phyloP scores from a whole-genome alignment of 2,329 filamentous ascomycete genomes.

The Colletotrichum tofieldiae region DNA sequence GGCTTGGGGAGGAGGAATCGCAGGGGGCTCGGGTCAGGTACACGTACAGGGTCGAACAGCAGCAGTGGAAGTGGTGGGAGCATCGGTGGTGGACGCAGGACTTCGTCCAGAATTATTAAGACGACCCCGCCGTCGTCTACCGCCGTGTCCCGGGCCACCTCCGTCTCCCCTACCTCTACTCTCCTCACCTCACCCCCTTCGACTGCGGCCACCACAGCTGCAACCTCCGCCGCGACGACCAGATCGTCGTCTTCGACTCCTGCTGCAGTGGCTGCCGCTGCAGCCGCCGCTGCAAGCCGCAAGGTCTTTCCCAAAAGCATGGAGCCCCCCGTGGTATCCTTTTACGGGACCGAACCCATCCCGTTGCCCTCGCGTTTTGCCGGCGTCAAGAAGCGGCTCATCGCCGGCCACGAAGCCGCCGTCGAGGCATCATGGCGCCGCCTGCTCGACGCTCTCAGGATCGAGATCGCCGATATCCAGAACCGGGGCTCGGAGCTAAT shows the following conservation, averaged over 20 bases:
- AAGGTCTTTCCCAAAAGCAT: slow-evolving; percentile 42
- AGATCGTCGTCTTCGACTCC: slow-evolving; percentile 31
- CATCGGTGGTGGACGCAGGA: slow-evolving; percentile 25
- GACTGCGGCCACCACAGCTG: slow-evolving; percentile 23
- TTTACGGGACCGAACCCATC: slow-evolving; percentile 67
- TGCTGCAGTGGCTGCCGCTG: slow-evolving; percentile 9
- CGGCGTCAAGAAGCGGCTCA: slow-evolving; percentile 57
- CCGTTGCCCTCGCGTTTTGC: slow-evolving; percentile 59
- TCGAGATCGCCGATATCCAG: slow-evolving; percentile 57
- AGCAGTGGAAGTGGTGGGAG: slow-evolving; percentile 18
- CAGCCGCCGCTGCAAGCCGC: slow-evolving; percentile 37
- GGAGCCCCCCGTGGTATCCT: slow-evolving; percentile 64
- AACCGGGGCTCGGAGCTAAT: slow-evolving; percentile 54
- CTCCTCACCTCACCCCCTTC: slow-evolving; percentile 20
- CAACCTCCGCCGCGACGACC: slow-evolving; percentile 28
- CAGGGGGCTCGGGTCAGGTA: slow-evolving; percentile 31
- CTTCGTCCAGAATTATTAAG: slow-evolving; percentile 42
- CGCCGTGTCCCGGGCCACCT: slow-evolving; percentile 34
- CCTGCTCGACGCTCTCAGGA: slow-evolving; percentile 54
- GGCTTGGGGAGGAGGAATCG: slow-evolving; percentile 41
- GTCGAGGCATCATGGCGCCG: slow-evolving; percentile 58
- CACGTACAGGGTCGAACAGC: slow-evolving; percentile 17
- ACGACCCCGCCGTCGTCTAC: slow-evolving; percentile 40
- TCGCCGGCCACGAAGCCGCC: slow-evolving; percentile 55
- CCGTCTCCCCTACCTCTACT: slow-evolving; percentile 33